Conservation (phyloP, 768 basidiomycete species). For the Neoboletus subvelutipes region DNA sequence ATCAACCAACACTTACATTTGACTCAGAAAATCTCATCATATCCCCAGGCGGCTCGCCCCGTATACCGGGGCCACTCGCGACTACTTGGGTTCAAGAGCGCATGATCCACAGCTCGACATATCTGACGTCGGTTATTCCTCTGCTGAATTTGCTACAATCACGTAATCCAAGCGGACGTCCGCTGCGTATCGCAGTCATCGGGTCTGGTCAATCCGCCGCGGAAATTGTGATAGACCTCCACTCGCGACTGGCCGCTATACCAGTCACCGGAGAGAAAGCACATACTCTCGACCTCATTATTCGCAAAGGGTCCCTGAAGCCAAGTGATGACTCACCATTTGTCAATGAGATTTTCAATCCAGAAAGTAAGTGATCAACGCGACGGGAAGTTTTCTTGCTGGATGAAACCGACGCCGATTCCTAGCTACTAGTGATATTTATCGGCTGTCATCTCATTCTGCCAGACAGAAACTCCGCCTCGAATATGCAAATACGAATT, state of each 20-base stretch:
- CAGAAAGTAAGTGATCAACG: conserved; percentile 35
- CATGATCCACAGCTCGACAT: conserved; percentile 46
- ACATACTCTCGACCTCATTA: conserved; percentile 51
- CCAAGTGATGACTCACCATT: conserved; percentile 55
- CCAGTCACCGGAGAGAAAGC: conserved; percentile 18
- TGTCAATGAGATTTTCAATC: conserved; percentile 56
- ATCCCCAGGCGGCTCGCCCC: conserved; percentile 49
- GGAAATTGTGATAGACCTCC: conserved; percentile 47
- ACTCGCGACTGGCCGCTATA: conserved; percentile 37
- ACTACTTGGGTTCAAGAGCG: conserved; percentile 33
- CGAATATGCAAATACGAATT: conserved; percentile 52
- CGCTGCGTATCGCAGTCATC: conserved; percentile 44
- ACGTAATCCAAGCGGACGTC: conserved; percentile 11
- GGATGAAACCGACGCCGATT: neutral
- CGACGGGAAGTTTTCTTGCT: neutral
- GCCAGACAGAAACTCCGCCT: conserved; percentile 36
- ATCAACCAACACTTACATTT: conserved; percentile 3
- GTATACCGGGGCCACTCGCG: conserved; percentile 39
- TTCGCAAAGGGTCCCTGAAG: conserved; percentile 49
- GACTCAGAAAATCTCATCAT: conserved; percentile 46
- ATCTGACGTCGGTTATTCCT: conserved; percentile 38
- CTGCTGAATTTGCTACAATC: conserved; percentile 34
- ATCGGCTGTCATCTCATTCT: conserved; percentile 36
- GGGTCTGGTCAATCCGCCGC: conserved; percentile 50
- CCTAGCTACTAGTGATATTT: conserved; percentile 43